These are phyloP conservation scores for Fusarium foetens DNA, from an alignment of 2,329 filamentous ascomycete genomes.

Conservation along the genomic window DNA sequence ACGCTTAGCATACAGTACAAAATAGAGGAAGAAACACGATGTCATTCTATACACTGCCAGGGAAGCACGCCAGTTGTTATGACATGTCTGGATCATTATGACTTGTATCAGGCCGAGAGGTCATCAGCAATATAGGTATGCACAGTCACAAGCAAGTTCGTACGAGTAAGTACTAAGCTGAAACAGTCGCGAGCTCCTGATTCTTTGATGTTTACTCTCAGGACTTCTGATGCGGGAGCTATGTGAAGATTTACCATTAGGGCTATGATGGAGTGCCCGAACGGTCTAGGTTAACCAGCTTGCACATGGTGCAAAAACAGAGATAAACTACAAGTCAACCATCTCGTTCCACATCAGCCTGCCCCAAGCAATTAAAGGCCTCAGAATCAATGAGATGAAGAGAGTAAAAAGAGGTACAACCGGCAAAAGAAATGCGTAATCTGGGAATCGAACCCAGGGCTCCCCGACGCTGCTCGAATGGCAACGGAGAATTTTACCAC, in stretches of 20 bases:
- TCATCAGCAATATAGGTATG: neutral
- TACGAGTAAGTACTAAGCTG: neutral
- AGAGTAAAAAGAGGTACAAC: neutral
- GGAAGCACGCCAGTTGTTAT: neutral
- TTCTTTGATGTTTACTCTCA: neutral
- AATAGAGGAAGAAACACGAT: neutral
- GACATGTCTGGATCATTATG: neutral
- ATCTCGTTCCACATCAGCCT: neutral
- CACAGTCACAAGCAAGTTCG: neutral
- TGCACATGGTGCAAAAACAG: neutral
- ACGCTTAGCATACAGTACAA: neutral
- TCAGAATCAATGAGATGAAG: neutral
- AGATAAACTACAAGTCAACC: neutral
- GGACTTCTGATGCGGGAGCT: too few species aligned
- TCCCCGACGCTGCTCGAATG: slow-evolving; percentile 23
- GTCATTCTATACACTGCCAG: neutral
- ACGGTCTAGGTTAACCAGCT: neutral
- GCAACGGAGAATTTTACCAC: slow-evolving; percentile 34
- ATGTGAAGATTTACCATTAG: neutral
- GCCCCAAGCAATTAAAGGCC: too few species aligned
- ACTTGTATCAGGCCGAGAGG: neutral
- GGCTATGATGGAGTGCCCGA: too few species aligned
- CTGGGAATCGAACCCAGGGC: slow-evolving; percentile 33
- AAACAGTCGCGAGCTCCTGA: too few species aligned
- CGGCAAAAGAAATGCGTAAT: slow-evolving; percentile 11